Conservation (phyloP, 2,329 filamentous ascomycete genomes). For the Penicillium sp. region DNA sequence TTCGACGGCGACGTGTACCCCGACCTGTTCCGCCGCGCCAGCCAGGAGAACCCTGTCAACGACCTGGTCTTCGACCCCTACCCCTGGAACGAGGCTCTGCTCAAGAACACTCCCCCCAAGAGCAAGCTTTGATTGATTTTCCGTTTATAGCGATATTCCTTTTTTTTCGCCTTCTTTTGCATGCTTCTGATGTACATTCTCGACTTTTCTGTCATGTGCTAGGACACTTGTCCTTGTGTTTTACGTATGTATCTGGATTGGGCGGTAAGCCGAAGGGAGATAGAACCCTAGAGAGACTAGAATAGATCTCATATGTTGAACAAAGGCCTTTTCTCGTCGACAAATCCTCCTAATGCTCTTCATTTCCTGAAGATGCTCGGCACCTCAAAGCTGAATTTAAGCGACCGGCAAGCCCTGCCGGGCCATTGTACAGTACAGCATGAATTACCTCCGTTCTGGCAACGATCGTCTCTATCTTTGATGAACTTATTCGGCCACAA, state of each 20-base stretch:
- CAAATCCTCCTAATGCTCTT: too few species aligned
- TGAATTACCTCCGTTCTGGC: too few species aligned
- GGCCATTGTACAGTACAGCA: too few species aligned
- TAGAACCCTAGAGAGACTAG: background rate
- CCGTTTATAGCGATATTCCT: conserved; percentile 1
- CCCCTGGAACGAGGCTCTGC: conserved; percentile 55
- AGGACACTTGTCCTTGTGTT: background rate
- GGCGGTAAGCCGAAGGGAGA: background rate
- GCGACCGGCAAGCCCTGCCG: too few species aligned
- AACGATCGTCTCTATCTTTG: too few species aligned
- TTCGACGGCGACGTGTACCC: conserved; percentile 72
- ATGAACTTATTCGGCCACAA: too few species aligned
- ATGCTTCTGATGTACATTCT: conserved; percentile 7
- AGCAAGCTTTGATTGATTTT: conserved; percentile 32
- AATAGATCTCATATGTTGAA: conserved; percentile 3
- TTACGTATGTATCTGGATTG: background rate
- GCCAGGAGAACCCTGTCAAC: conserved; percentile 67
- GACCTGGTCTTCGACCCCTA: conserved; percentile 66
- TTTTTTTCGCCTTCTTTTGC: conserved; percentile 7
- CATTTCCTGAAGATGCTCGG: too few species aligned
- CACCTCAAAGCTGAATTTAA: too few species aligned
- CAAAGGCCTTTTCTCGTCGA: background rate
- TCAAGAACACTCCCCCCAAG: conserved; percentile 48
- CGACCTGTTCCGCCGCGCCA: conserved; percentile 67
- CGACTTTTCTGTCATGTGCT: too few species aligned